A percentile compares a stretch with the other conserved stretches of the same genome.
phyloP scores from a whole-genome alignment of 257 asterid genomes.

The Solanum megistacrolobum region DNA sequence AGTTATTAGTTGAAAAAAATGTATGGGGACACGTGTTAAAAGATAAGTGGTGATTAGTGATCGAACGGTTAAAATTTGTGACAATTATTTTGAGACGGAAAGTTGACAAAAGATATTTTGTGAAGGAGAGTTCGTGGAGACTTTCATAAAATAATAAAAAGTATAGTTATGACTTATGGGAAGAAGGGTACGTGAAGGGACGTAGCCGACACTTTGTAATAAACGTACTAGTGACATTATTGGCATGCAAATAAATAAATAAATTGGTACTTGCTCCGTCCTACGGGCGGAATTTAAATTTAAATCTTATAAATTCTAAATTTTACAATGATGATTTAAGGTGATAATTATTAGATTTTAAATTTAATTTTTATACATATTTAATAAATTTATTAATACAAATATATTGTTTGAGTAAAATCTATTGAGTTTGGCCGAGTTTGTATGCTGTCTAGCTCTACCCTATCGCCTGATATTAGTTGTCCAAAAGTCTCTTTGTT shows the following conservation, averaged over 20 bases:
- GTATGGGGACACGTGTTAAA: slow-evolving; percentile 21
- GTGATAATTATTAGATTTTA: too few species aligned
- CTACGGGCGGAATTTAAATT: too few species aligned
- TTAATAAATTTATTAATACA: too few species aligned
- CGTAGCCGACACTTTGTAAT: slow-evolving; percentile 39
- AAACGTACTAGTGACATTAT: slow-evolving; percentile 8
- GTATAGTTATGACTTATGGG: slow-evolving; percentile 13
- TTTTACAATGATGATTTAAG: too few species aligned
- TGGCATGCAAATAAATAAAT: not conserved
- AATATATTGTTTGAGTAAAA: not conserved
- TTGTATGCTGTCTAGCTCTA: too few species aligned
- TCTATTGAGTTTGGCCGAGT: not conserved
- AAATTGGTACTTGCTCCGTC: too few species aligned
- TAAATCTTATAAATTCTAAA: too few species aligned
- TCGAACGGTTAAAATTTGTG: not conserved
- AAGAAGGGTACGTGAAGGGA: slow-evolving; percentile 19
- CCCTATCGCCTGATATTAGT: too few species aligned
- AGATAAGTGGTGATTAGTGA: not conserved
- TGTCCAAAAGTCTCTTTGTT: not conserved
- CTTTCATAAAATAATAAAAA: not conserved
- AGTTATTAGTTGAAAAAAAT: not conserved
- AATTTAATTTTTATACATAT: too few species aligned
- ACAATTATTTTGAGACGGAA: slow-evolving; percentile 8
- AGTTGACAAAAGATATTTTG: not conserved
- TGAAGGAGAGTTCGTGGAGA: slow-evolving; percentile 14